phyloP scores from a whole-genome alignment of 257 asterid species.

The Solanum peruvianum region DNA sequence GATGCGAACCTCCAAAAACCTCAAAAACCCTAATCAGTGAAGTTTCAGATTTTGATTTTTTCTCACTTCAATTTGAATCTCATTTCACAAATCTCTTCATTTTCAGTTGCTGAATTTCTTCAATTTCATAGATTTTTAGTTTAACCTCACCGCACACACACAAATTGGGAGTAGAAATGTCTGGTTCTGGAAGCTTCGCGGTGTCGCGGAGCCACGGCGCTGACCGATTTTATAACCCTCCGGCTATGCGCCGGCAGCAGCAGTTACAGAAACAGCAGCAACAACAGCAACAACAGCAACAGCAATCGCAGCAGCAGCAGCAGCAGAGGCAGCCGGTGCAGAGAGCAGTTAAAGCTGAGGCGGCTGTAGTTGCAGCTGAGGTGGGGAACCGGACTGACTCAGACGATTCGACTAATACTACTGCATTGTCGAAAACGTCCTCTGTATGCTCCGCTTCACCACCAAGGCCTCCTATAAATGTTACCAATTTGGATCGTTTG shows the following conservation, averaged over 20 bases:
- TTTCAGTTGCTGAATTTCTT: conserved; percentile 7
- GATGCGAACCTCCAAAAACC: conserved; percentile 14
- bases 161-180: conserved; percentile 21
- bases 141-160: background rate
- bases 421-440: conserved; percentile 34
- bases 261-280: conserved; percentile 27
- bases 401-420: conserved; percentile 22
- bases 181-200: conserved; percentile 55
- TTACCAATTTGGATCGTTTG: conserved; percentile 65
- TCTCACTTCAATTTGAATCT: background rate
- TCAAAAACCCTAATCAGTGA: conserved; percentile 22
- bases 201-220: conserved; percentile 44
- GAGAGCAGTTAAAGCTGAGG: conserved; percentile 20
- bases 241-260: conserved; percentile 45
- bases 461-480: conserved; percentile 6
- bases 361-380: conserved; percentile 10
- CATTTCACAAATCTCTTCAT: background rate
- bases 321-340: conserved; percentile 18
- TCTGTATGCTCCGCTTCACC: conserved; percentile 18
- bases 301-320: conserved; percentile 1
- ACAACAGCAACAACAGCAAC: conserved; percentile 17
- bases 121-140: background rate
- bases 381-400: conserved; percentile 12
- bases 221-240: conserved; percentile 49
- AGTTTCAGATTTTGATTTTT: conserved; percentile 2